Base-by-base conservation (phyloP, 371 early-diverging fungal species). In the Apophysomyces ossiformis region DNA sequence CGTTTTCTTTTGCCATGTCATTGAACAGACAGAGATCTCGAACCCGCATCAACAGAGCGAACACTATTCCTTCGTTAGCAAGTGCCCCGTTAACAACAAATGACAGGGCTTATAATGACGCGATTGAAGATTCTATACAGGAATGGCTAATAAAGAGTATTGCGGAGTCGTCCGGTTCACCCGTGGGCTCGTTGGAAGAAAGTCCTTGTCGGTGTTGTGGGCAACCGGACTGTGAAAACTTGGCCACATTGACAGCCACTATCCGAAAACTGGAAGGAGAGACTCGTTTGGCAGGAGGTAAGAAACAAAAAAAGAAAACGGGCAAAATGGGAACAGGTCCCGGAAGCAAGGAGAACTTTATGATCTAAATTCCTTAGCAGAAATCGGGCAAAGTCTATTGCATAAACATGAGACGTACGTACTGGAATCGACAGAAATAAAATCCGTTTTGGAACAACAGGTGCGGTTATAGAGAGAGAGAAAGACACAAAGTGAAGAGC, bases 281-380 rank as follows among this genome's bases (percentile, higher is more conserved):
- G 44, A 72, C 76, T 47, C 60, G 79, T 11, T 43, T 79, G 45
- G 79, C 79, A 60, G 79, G 76, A 72, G 79, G 79, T 79, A 74
- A 69, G 38, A 16, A 8, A 26, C 4, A 60, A 39, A 39, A 9
- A 59, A 56, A 9, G 54, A 56, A 32, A 37, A 35, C 36, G 36
- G 35, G 4, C 1, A 63, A n/a, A 18, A 54, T 26, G 32, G 3
- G 32, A 26, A 26, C 32, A 26, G 1, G 32, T 26, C 32, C 3
- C 32, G 32, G 32, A 26, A 26, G 32, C 32, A 26, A 43, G 8
- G 44, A 47, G n/a, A 36, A 39, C 26, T 4, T 43, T 36, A 44
- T 60, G 15, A 16, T 26, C 62, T 50, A 26, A 26, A 64, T 38
- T 45, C 39, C 12, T 21, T 60, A 57, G 32, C 54, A 78, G 79